Evolutionary conservation across 176 grass and related monocot species (phyloP).

Genomic region (Oryza meridionalis): DNA sequence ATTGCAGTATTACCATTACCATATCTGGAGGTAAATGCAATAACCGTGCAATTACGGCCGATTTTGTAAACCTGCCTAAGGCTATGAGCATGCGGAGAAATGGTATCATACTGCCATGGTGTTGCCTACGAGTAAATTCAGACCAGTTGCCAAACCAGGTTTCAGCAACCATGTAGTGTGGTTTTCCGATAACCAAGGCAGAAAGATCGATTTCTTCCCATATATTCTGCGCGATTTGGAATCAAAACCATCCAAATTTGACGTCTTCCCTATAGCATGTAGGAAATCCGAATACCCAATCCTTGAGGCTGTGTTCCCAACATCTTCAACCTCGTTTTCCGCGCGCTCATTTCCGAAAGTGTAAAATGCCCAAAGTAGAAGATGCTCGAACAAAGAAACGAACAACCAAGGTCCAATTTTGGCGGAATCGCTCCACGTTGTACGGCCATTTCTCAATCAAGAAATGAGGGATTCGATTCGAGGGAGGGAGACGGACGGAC

Average conservation of each 20-base stretch:
- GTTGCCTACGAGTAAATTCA: not conserved
- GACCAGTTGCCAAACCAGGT: not conserved
- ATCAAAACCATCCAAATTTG: not conserved
- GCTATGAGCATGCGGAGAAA: not conserved
- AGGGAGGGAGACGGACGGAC: conserved; percentile 9
- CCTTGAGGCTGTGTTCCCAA: not conserved
- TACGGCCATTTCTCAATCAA: not conserved
- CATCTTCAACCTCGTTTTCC: too few species aligned
- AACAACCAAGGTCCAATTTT: not conserved
- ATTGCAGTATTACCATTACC: too few species aligned
- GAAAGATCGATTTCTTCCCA: not conserved
- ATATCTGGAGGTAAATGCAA: too few species aligned
- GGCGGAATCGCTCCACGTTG: not conserved
- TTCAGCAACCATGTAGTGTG: not conserved
- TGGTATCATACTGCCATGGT: not conserved
- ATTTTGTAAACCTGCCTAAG: too few species aligned
- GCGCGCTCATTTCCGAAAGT: too few species aligned
- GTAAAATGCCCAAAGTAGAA: not conserved
- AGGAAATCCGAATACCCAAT: not conserved
- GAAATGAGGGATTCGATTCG: not conserved
- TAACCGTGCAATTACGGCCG: too few species aligned
- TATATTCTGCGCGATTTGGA: not conserved
- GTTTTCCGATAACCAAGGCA: not conserved
- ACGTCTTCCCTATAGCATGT: not conserved
- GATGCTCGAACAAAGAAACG: not conserved